Evolutionary conservation across 441 rosid species (phyloP).

Genomic region (Gossypium aridum): DNA sequence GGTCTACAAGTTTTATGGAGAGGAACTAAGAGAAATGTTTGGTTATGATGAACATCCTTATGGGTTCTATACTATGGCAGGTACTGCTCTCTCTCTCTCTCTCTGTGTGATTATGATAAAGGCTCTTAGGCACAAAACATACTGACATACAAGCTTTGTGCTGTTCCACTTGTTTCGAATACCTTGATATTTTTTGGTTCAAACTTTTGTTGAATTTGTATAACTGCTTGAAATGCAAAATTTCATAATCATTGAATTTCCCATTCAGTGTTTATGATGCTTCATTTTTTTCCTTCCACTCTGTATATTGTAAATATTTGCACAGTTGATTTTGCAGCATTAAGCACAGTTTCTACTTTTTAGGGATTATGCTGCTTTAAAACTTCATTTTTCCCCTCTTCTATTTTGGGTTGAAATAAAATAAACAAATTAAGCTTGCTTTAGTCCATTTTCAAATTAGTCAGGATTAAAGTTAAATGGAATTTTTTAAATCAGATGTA

Average conservation of each 20-base stretch:
- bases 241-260: neutral
- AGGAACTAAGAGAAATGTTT: slow-evolving; percentile 95
- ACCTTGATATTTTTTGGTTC: too few species aligned
- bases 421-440: neutral
- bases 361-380: neutral
- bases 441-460: neutral
- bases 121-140: neutral
- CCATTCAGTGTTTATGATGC: neutral
- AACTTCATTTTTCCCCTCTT: neutral
- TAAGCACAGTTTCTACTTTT: neutral
- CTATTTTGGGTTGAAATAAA: neutral
- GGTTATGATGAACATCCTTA: slow-evolving; percentile 99
- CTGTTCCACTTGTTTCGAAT: neutral
- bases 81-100: slow-evolving; percentile 29
- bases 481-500: neutral
- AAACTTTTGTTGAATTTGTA: neutral
- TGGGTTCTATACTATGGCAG: slow-evolving; percentile 95
- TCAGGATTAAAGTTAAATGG: neutral
- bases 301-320: neutral
- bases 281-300: neutral
- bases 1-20: slow-evolving; percentile 94
- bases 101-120: neutral
- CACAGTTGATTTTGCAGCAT: neutral
- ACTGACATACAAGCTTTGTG: neutral
- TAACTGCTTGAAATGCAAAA: neutral